Conservation (phyloP, 129 eudicot species). For the Centaurea solstitialis region DNA sequence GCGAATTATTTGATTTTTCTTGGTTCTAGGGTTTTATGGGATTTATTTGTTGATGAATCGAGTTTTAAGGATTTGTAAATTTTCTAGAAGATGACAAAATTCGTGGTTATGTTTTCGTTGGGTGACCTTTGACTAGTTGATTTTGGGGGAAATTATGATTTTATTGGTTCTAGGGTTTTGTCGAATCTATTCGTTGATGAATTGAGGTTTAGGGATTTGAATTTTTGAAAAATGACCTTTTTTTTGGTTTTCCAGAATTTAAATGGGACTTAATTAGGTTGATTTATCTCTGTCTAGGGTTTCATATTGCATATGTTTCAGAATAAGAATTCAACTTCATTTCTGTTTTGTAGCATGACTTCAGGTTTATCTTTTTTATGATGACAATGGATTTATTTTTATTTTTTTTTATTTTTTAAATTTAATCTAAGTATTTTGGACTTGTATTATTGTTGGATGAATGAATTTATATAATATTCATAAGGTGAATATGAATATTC, state of each 20-base stretch:
- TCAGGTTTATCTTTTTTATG: too few species aligned
- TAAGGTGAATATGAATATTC: too few species aligned
- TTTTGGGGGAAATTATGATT: background rate
- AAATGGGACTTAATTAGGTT: too few species aligned
- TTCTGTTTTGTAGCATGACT: too few species aligned
- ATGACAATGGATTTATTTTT: too few species aligned
- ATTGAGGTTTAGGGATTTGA: background rate
- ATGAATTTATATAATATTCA: too few species aligned
- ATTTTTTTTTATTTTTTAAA: too few species aligned
- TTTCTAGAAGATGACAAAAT: background rate
- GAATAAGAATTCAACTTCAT: background rate
- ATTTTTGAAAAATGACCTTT: background rate
- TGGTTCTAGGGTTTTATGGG: constrained; percentile 7
- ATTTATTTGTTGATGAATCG: background rate
- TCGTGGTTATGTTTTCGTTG: background rate
- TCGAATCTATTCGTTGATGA: background rate
- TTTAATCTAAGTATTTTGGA: too few species aligned
- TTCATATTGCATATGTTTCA: background rate
- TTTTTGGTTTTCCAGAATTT: background rate
- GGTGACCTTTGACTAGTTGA: background rate
- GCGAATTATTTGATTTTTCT: background rate
- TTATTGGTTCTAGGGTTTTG: constrained; percentile 11
- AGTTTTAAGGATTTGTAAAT: background rate
- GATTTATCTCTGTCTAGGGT: background rate
- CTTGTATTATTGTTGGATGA: too few species aligned